These are phyloP conservation scores for Spirogloea muscicola DNA, from an alignment of 139 green algal species.

Conservation along the genomic window DNA sequence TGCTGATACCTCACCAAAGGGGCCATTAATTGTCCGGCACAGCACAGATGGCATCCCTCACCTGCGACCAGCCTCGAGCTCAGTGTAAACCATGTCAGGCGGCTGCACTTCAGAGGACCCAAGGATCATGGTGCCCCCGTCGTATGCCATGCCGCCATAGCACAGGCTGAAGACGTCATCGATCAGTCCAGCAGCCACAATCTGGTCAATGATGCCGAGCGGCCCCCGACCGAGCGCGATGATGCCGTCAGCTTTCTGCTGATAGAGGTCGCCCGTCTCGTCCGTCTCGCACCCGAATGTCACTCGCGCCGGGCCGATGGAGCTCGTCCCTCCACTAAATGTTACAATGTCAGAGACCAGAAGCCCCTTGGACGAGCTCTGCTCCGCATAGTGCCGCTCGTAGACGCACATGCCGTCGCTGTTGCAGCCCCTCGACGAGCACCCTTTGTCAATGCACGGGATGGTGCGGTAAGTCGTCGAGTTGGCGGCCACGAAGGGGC, in stretches of 20 bases:
- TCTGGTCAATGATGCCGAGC: constrained; percentile 54
- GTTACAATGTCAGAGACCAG: constrained; percentile 44
- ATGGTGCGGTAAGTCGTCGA: not conserved
- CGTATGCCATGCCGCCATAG: constrained; percentile 71
- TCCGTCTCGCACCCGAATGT: constrained; percentile 76
- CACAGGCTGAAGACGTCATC: constrained; percentile 81
- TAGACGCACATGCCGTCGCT: constrained; percentile 65
- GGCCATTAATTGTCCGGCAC: no score
- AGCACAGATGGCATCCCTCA: no score
- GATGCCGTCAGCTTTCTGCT: constrained; percentile 85
- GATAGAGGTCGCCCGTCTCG: constrained; percentile 86
- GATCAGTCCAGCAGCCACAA: constrained; percentile 63
- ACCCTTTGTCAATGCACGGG: not conserved
- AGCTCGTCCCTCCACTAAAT: constrained; percentile 4
- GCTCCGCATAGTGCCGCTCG: constrained; percentile 68
- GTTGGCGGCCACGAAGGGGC: not conserved
- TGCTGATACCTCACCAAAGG: no score
- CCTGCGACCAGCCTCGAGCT: not conserved
- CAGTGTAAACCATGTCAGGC: constrained; percentile 30
- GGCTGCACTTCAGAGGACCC: constrained; percentile 39
- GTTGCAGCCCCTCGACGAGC: constrained; percentile 9
- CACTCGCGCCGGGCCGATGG: not conserved
- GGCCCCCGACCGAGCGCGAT: constrained; percentile 72
- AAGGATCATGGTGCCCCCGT: constrained; percentile 63
- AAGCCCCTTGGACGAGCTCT: constrained; percentile 22